Conservation (phyloP, 2,329 filamentous ascomycete species). For the Teratosphaeria zuluensis region DNA sequence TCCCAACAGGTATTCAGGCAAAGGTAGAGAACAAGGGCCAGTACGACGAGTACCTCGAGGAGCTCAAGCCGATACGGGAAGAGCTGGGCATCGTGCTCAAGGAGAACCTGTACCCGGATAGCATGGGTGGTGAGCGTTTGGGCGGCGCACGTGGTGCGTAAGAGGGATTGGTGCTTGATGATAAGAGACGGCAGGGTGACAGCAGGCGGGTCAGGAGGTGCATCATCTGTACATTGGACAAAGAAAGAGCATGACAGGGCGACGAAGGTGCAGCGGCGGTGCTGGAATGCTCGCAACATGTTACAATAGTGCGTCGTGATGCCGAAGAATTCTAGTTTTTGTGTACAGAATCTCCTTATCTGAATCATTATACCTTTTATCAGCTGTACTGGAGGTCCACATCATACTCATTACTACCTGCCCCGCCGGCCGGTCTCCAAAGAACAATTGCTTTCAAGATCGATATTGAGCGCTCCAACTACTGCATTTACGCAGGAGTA, state of each 20-base stretch:
- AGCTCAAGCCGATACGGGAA: conserved; percentile 85
- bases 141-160: neutral
- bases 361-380: too few species aligned
- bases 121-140: conserved; percentile 3
- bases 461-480: neutral
- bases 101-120: conserved; percentile 77
- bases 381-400: too few species aligned
- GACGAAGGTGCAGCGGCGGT: neutral
- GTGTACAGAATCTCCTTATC: neutral
- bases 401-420: too few species aligned
- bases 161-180: neutral
- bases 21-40: conserved; percentile 98
- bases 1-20: conserved; percentile 74
- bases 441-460: too few species aligned
- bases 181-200: neutral
- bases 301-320: neutral
- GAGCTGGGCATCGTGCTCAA: conserved; percentile 86
- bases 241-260: neutral
- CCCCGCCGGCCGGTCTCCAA: too few species aligned
- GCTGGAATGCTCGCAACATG: neutral
- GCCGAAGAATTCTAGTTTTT: neutral
- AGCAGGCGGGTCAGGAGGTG: neutral
- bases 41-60: conserved; percentile 91
- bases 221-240: neutral
- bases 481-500: conserved; percentile 17